These are phyloP conservation scores for Lactarius trivialis DNA, from an alignment of 768 basidiomycete genomes.

Conservation along the genomic window DNA sequence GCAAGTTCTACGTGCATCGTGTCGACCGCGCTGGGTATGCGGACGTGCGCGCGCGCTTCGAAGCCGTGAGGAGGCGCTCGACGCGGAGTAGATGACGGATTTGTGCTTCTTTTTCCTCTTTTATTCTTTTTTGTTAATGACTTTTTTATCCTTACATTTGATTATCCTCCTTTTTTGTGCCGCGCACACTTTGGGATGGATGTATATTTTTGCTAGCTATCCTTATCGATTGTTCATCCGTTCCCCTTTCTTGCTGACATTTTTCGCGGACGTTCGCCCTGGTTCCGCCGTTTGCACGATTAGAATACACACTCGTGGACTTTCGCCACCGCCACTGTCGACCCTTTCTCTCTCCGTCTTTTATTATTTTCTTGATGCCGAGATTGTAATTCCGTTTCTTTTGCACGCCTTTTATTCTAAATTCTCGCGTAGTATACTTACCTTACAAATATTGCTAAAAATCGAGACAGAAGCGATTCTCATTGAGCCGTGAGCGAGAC, in stretches of 20 bases:
- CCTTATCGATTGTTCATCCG: neutral
- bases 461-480: neutral
- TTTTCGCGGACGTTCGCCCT: neutral
- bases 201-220: neutral
- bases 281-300: neutral
- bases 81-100: conserved; percentile 10
- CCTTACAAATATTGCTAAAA: conserved; percentile 11
- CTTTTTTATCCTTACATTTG: neutral
- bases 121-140: neutral
- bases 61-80: conserved; percentile 18
- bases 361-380: neutral
- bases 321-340: no score
- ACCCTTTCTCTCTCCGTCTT: neutral
- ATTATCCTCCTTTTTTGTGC: neutral
- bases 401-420: neutral
- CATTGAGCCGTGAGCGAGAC: neutral
- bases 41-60: conserved; percentile 20
- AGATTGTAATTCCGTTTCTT: conserved; percentile 5
- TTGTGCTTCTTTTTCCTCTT: neutral
- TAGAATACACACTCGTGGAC: neutral
- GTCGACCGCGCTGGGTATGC: conserved; percentile 66
- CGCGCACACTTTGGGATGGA: neutral
- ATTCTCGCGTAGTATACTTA: conserved; percentile 14
- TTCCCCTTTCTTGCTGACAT: neutral
- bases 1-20: conserved; percentile 68